phyloP scores from a whole-genome alignment of 352 stramenopile species.

The Nothophytophthora sp. region DNA sequence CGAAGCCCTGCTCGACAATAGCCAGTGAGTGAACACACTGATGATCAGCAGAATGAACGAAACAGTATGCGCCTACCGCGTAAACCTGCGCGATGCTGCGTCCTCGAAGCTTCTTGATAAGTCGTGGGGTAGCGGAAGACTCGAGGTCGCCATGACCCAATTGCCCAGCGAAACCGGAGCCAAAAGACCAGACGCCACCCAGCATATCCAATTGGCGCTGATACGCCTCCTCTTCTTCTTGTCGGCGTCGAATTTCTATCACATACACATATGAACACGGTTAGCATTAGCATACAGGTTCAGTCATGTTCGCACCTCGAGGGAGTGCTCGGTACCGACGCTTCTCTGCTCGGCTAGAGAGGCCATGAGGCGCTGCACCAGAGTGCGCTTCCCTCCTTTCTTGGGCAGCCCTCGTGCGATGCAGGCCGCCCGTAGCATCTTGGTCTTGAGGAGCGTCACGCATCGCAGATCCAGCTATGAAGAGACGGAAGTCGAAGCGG shows the following conservation, averaged over 20 bases:
- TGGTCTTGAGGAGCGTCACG: conserved; percentile 80
- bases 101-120: conserved; percentile 76
- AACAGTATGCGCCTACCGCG: conserved; percentile 39
- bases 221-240: conserved; percentile 69
- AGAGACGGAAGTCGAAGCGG: neutral
- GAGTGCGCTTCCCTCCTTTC: conserved; percentile 67
- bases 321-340: conserved; percentile 29
- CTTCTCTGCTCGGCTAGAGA: conserved; percentile 66
- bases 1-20: conserved; percentile 54
- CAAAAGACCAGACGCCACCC: conserved; percentile 83
- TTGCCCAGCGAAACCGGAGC: conserved; percentile 68
- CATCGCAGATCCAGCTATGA: conserved; percentile 76
- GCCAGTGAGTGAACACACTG: neutral
- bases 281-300: neutral
- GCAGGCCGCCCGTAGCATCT: conserved; percentile 80
- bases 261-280: neutral
- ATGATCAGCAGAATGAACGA: neutral
- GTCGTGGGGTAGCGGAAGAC: conserved; percentile 44
- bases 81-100: conserved; percentile 74
- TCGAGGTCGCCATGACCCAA: conserved; percentile 74
- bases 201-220: conserved; percentile 79
- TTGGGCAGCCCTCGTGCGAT: conserved; percentile 58
- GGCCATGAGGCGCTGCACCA: conserved; percentile 55
- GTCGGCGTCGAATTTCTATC: conserved; percentile 55
- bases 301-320: neutral